Conservation (phyloP, 306 rosid genomes). For the Cicer cuneatum region DNA sequence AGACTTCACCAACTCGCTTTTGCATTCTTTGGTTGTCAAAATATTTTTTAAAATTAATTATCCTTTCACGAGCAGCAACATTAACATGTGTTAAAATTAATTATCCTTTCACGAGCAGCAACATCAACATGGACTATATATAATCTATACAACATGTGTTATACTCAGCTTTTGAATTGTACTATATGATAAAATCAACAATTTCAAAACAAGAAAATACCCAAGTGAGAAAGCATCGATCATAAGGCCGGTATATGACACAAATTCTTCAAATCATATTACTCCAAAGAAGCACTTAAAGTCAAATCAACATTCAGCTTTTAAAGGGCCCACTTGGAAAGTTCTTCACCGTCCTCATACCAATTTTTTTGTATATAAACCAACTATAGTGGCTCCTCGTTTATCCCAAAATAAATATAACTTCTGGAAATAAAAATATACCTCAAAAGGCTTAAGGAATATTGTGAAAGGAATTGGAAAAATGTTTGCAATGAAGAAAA, state of each 20-base stretch:
- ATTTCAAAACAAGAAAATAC: not conserved
- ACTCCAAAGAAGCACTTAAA: constrained; percentile 31
- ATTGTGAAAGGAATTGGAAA: constrained; percentile 10
- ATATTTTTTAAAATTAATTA: constrained; percentile 4
- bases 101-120: constrained; percentile 13
- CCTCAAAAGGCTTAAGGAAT: constrained; percentile 12
- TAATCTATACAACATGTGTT: not conserved
- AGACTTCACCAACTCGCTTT: constrained; percentile 17
- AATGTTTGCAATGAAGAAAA: constrained; percentile 49
- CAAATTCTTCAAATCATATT: not conserved
- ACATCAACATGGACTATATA: not conserved
- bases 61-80: constrained; percentile 4
- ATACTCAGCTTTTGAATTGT: not conserved
- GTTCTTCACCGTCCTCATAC: constrained; percentile 54
- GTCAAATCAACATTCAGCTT: constrained; percentile 55
- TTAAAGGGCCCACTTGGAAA: constrained; percentile 47
- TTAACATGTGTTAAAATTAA: no score
- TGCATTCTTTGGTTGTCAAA: not conserved
- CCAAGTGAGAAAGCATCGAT: constrained; percentile 5
- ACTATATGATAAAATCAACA: constrained; percentile 54
- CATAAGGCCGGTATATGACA: not conserved
- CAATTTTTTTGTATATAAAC: constrained; percentile 40
- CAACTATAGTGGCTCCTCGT: constrained; percentile 10
- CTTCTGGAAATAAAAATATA: constrained; percentile 10
- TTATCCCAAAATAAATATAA: constrained; percentile 18